Evolutionary conservation across 1,139 yeast genomes (phyloP), one percentile per base, ranked within the genome.

Genomic region (Geotrichum europaeum): DNA sequence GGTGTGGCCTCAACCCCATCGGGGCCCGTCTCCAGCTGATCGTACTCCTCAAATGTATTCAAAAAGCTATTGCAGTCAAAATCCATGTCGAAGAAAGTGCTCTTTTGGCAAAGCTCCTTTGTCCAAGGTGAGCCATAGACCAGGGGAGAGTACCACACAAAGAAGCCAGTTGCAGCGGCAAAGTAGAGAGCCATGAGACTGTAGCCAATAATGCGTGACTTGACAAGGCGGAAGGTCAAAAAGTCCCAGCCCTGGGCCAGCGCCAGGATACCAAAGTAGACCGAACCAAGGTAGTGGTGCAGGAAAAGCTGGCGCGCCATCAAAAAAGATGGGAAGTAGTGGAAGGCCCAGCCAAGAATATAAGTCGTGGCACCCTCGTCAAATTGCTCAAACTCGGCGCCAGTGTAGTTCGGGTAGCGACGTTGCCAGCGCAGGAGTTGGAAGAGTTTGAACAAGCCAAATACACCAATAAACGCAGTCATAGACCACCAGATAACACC

Each of bases 301-400:
- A 94, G 79, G 79, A 92, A 92, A 74, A 94, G 78, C 76, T 91
- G 98, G 75, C 98, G 86, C 30, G 87, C 94, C 98, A 92, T 92
- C 64, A 94, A 78, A 78, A 84, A 92, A 62, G 94, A 92, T 64
- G 99, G 99, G 68, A 81, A 77, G 72, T 85, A 89, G 74, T 94
- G 98, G 63, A 89, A 68, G 45, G 81, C 81, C 95, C 96, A 94
- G 47, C 97, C 99, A 15, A 86, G 72, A 59, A 86, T 72, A 73
- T 84, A 91, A 57, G 84, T 81, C 59, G 87, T 79, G 51, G 83
- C 82, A 69, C 89, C 91, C 61, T 81, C 76, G 70, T 88, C 90
- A 79, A 86, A 92, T 73, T 85, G 84, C 73, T 81, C 82, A 52
- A 86, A 84, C 59, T 82, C 82, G 62, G 83, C 79, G 64, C 83